Base-by-base conservation (phyloP, 2,329 filamentous ascomycete species). In the Epichloe hybrida region DNA sequence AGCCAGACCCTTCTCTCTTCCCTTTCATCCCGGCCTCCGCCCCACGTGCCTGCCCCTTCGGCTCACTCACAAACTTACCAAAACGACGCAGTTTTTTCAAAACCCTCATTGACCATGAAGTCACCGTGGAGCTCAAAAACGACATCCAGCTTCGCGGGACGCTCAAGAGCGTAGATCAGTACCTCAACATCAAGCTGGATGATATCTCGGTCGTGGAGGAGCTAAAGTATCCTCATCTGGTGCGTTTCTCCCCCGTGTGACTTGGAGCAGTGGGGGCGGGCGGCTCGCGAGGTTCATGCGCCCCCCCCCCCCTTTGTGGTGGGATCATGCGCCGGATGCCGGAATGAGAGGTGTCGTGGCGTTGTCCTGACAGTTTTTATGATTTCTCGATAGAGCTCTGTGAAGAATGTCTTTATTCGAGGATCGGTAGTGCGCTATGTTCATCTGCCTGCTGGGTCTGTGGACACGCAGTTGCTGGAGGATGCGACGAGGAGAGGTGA, bases 61-160 rank as follows among this genome's bases (percentile, higher is more conserved):
- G 1, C 8, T 8, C 23, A 8, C 27, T 31, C 27, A 31, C 27
- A 31, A 31, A 31, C 31, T 31, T 21, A 23, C 21, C 23, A 11
- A 44, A 20, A 3, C 11, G 5, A 15, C 5, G 20, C 64, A 93
- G 87, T 73, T 97, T 96, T 75, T 97, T 97, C 82, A 97, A 97
- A 71, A 97, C 91, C 50, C 86, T 97, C 63, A 94, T 96, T 67
- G 93, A 96, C 74, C 86, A 93, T 60, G 84, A 94, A 74, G 90
- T 98, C 64, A 97, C 90, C 45, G 89, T 98, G 66, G 93, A 98
- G 75, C 86, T 98, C 68, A 98, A 98, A 73, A 98, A 98, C 69
- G 93, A 98, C 72, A 95, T 98, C 61, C 89, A 90, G 66, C 94
- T 98, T 67, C 87, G 88, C 61, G 93, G 93, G 58, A 94, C 84